Base-by-base conservation (phyloP, 192 early-diverging fungal species). In the Podila horticola region DNA sequence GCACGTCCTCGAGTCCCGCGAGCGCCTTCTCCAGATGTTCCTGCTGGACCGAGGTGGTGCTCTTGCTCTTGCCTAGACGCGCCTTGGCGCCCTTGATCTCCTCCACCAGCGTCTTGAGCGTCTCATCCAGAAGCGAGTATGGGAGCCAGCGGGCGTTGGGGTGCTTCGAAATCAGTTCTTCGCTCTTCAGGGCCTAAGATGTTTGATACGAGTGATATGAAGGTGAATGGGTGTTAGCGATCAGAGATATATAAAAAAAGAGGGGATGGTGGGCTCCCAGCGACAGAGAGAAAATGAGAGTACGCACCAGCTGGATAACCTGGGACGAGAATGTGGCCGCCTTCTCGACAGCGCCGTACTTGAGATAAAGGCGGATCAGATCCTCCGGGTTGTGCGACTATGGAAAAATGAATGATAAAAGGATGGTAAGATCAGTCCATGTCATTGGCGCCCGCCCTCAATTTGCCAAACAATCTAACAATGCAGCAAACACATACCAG, bases 71-170 rank as follows among this genome's bases (percentile, higher is more conserved):
- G 22, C 24, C 48, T 19, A 30, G 3, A 5, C 29, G 45, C 3
- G 22, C 67, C 24, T 77, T 31, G 8, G 64, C 45, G 26, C 58
- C 55, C 15, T 57, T 15, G 29, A 79, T 79, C 58, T 67, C 51
- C 38, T 72, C 61, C 4, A 55, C n/a, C 24, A 81, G 26, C 19
- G 19, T 30, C 15, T 31, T 65, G 61, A 81, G 72, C 45, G 72
- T 81, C 61, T 72, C 76, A 41, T 81, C 76, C 61, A 81, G 30
- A 8, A 81, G 41, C n/a, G 76, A 69, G 38, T 81, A 81, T 0
- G 76, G 76, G 28, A 81, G 30, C 76, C 76, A 81, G n/a, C 76
- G 71, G 3, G 76, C 68, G 41, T 81, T 81, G 0, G 76, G 64
- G 22, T 81, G 76, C 31, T 70, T 55, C 10, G 76, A 69, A 8